phyloP scores from a whole-genome alignment of 192 early-diverging fungal species.

The Globomyces pollinis-pini region DNA sequence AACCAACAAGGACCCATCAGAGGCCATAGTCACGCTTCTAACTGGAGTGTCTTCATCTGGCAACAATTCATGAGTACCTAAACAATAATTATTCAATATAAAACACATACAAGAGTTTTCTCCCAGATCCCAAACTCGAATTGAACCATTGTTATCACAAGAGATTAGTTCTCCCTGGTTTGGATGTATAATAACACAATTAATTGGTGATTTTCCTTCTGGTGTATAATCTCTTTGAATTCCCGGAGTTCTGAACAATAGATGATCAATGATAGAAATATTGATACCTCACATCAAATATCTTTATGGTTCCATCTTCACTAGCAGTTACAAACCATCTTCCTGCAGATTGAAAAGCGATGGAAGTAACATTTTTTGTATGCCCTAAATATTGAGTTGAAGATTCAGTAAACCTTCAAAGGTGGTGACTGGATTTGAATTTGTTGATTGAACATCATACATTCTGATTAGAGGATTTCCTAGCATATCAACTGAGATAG shows the following conservation, averaged over 20 bases:
- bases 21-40: slow-evolving; percentile 72
- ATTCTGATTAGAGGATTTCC: slow-evolving; percentile 69
- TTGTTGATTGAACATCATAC: slow-evolving; percentile 73
- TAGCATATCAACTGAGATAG: not conserved
- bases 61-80: slow-evolving; percentile 51
- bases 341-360: slow-evolving; percentile 50
- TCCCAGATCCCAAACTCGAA: slow-evolving; percentile 55
- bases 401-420: too few species aligned
- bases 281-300: slow-evolving; percentile 44
- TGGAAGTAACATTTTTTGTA: slow-evolving; percentile 45
- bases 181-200: slow-evolving; percentile 54
- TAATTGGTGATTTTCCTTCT: slow-evolving; percentile 47
- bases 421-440: slow-evolving; percentile 59
- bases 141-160: slow-evolving; percentile 48
- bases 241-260: slow-evolving; percentile 47
- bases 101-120: slow-evolving; percentile 50
- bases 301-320: slow-evolving; percentile 57
- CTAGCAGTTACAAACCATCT: slow-evolving; percentile 50
- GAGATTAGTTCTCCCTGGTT: slow-evolving; percentile 57
- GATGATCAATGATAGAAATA: not conserved
- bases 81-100: too few species aligned
- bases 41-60: slow-evolving; percentile 75
- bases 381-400: too few species aligned
- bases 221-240: slow-evolving; percentile 47
- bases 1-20: slow-evolving; percentile 71